Evolutionary conservation across 2,329 filamentous ascomycete genomes (phyloP).

Genomic region (Ophiostoma piceae): DNA sequence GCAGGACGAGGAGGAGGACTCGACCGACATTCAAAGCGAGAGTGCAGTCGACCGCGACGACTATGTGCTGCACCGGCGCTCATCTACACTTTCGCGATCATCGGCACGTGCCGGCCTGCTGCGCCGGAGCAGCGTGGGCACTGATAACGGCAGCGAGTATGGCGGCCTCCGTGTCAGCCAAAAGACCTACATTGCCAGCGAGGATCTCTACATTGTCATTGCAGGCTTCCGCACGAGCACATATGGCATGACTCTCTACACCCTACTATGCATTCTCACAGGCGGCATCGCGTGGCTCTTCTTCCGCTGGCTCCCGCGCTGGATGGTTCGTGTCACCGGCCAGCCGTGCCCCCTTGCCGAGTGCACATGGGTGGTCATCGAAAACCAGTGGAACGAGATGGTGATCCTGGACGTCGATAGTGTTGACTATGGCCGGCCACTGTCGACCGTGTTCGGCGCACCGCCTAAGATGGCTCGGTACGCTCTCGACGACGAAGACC

Average conservation of each 20-base stretch:
- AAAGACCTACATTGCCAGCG: conserved; percentile 87
- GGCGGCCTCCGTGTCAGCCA: conserved; percentile 66
- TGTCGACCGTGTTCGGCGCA: conserved; percentile 61
- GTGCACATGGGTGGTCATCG: conserved; percentile 87
- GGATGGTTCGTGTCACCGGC: conserved; percentile 74
- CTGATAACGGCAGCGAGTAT: conserved; percentile 56
- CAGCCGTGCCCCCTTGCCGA: conserved; percentile 61
- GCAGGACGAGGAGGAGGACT: conserved; percentile 28
- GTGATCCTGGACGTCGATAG: conserved; percentile 63
- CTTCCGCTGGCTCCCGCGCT: conserved; percentile 83
- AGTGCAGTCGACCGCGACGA: conserved; percentile 37
- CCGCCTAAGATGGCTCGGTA: conserved; percentile 49
- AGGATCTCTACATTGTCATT: conserved; percentile 90
- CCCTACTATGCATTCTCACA: conserved; percentile 64
- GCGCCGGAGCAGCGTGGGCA: conserved; percentile 63
- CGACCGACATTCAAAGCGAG: conserved; percentile 34
- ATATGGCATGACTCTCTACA: conserved; percentile 63
- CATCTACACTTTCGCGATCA: conserved; percentile 54
- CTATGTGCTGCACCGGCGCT: conserved; percentile 53
- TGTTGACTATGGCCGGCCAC: conserved; percentile 48
- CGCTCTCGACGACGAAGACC: conserved; percentile 43
- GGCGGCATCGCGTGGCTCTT: conserved; percentile 76
- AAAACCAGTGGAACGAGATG: conserved; percentile 96
- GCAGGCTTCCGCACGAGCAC: conserved; percentile 80
- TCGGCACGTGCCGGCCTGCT: conserved; percentile 62